Evolutionary conservation across 192 early-diverging fungal genomes (phyloP).

Genomic region (Coemansia sp.): DNA sequence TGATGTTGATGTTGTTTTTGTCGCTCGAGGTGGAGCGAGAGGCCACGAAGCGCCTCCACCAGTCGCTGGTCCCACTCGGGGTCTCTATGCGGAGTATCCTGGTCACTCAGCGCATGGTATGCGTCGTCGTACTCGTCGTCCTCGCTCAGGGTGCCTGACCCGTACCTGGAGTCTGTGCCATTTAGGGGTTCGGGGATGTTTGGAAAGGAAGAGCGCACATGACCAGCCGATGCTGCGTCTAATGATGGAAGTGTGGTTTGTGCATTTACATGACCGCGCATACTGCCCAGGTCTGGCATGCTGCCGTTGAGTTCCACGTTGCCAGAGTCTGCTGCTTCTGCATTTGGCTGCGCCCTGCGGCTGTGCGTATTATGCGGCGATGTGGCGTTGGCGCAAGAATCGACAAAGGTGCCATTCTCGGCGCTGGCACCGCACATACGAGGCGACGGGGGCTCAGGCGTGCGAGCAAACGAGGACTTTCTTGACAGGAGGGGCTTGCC

Average conservation of each 20-base stretch:
- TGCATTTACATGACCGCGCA: neutral
- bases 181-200: neutral
- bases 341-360: neutral
- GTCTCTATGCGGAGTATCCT: constrained; percentile 37
- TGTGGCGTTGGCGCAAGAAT: neutral
- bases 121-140: constrained; percentile 14
- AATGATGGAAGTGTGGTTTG: neutral
- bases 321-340: neutral
- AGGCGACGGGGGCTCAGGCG: constrained; percentile 16
- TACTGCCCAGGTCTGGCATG: neutral
- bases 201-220: neutral
- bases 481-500: constrained; percentile 23
- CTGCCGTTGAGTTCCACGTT: neutral
- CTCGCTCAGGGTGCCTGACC: neutral
- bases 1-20: neutral
- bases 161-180: neutral
- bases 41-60: constrained; percentile 30
- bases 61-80: constrained; percentile 45
- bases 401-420: neutral
- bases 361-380: neutral
- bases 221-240: neutral
- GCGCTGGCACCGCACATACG: neutral
- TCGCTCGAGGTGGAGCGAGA: constrained; percentile 17
- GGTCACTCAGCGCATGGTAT: constrained; percentile 40
- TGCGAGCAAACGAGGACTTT: neutral